Conservation (phyloP, 2,329 filamentous ascomycete species). For the Claviceps humidiphila region DNA sequence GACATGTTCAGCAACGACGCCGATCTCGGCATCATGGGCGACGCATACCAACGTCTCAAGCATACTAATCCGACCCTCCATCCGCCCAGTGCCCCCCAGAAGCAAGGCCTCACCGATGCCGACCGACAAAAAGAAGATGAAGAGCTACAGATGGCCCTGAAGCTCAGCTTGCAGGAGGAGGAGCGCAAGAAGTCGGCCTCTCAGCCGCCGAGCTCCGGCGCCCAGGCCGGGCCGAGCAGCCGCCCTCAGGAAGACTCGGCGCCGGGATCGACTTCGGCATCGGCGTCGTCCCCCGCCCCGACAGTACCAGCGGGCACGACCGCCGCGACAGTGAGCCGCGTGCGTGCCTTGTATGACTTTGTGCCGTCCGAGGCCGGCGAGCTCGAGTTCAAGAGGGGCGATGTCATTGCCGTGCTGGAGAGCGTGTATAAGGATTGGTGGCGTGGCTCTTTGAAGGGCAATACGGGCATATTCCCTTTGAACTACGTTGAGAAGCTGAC, state of each 20-base stretch:
- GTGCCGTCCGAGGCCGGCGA: constrained; percentile 87
- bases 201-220: constrained; percentile 18
- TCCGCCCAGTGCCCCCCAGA: constrained; percentile 82
- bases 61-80: constrained; percentile 75
- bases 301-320: constrained; percentile 72
- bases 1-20: constrained; percentile 85
- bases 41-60: constrained; percentile 83
- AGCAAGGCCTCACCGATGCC: constrained; percentile 76
- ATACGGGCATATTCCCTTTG: constrained; percentile 93
- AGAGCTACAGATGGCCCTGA: constrained; percentile 90
- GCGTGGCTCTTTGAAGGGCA: constrained; percentile 86
- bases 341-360: constrained; percentile 90
- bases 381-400: constrained; percentile 89
- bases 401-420: constrained; percentile 92
- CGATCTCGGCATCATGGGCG: constrained; percentile 94
- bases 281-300: constrained; percentile 23
- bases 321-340: constrained; percentile 87
- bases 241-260: constrained; percentile 26
- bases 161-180: constrained; percentile 84
- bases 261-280: constrained; percentile 13
- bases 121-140: constrained; percentile 95
- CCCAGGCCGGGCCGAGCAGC: constrained; percentile 23
- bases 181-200: constrained; percentile 40
- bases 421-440: constrained; percentile 99
- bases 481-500: constrained; percentile 98